phyloP scores from a whole-genome alignment of 2,329 filamentous ascomycete genomes.

The Microascus cirrosus region DNA sequence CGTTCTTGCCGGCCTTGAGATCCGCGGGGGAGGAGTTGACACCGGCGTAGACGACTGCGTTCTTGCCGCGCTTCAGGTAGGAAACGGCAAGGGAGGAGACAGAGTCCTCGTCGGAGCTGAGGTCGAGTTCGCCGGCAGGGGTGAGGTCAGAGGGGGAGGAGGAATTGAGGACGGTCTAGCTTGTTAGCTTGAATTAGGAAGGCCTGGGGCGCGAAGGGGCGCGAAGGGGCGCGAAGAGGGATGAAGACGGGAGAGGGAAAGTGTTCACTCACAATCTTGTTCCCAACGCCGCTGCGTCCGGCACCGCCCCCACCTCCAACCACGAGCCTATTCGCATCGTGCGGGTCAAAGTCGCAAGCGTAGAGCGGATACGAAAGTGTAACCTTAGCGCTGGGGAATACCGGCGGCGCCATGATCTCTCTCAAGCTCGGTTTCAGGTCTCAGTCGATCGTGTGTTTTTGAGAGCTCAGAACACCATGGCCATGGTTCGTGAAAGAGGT shows the following conservation, averaged over 20 bases:
- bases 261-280: conserved; percentile 61
- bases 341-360: conserved; percentile 77
- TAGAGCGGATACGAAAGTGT: conserved; percentile 76
- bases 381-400: conserved; percentile 43
- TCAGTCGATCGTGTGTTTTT: background rate
- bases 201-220: background rate
- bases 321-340: conserved; percentile 63
- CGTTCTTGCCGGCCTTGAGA: conserved; percentile 65
- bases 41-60: conserved; percentile 53
- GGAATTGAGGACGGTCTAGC: conserved; percentile 63
- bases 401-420: conserved; percentile 20
- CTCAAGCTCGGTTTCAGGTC: background rate
- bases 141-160: conserved; percentile 51
- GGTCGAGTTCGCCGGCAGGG: conserved; percentile 59
- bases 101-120: conserved; percentile 78
- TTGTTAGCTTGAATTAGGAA: background rate
- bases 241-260: background rate
- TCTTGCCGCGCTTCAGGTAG: conserved; percentile 38
- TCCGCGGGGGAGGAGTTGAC: conserved; percentile 72
- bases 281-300: conserved; percentile 68
- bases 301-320: conserved; percentile 84
- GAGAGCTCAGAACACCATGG: background rate
- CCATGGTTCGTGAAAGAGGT: background rate
- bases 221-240: background rate
- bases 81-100: conserved; percentile 73